Conservation (phyloP, 1,139 yeast species). For the Magnusiomyces paraingens region DNA sequence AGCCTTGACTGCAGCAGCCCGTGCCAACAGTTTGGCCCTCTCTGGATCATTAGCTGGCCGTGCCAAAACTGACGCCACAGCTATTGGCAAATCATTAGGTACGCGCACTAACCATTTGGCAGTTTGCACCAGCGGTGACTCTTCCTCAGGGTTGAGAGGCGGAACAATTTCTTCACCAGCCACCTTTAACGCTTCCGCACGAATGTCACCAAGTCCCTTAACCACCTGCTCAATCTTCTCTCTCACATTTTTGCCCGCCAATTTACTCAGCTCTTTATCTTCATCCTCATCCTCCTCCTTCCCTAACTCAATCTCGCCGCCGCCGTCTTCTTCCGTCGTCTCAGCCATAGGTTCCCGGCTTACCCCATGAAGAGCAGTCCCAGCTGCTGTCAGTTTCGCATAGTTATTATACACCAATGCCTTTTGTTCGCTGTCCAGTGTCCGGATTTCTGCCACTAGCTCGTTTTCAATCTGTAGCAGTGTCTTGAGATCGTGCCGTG, state of each 20-base stretch:
- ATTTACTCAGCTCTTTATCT: neutral
- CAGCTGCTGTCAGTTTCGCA: slow-evolving; percentile 37
- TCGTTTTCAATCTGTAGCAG: slow-evolving; percentile 31
- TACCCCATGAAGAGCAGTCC: slow-evolving; percentile 28
- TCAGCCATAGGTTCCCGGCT: neutral
- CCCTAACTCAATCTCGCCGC: neutral
- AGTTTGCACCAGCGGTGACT: neutral
- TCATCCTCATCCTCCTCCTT: neutral
- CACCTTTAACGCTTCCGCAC: neutral
- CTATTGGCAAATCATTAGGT: neutral
- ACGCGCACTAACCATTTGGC: neutral
- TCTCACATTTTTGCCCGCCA: neutral
- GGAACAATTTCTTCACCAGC: neutral
- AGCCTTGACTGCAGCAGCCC: neutral
- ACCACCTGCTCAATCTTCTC: neutral
- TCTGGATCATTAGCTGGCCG: neutral
- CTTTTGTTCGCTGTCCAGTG: slow-evolving; percentile 38
- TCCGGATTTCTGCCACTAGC: slow-evolving; percentile 31
- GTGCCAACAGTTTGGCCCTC: neutral
- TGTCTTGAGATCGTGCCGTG: slow-evolving; percentile 24
- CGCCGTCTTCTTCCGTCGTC: neutral
- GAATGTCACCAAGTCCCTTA: neutral
- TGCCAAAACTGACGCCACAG: neutral
- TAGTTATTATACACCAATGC: slow-evolving; percentile 41
- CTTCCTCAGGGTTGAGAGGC: neutral